These are phyloP conservation scores for Dentipellis sp. DNA, from an alignment of 768 basidiomycete genomes.

Conservation along the genomic window DNA sequence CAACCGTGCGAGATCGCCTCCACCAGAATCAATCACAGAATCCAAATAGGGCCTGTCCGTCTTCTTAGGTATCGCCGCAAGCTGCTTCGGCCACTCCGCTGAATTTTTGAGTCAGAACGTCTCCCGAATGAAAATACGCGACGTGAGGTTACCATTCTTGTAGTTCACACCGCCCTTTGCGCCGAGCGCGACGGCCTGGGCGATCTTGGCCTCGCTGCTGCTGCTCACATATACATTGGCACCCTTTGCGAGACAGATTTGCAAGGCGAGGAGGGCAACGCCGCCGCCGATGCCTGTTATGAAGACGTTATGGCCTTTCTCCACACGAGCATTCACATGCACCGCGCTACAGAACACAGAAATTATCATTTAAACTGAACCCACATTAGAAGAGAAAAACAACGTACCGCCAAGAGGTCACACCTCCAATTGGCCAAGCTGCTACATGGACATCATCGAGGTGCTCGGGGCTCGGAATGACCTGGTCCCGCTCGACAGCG, in stretches of 20 bases:
- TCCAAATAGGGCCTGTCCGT: constrained; percentile 20
- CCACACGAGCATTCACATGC: constrained; percentile 54
- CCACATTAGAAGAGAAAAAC: constrained; percentile 6
- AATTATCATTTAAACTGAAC: not conserved
- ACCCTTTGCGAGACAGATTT: constrained; percentile 66
- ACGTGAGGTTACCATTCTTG: constrained; percentile 40
- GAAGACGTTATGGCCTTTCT: constrained; percentile 60
- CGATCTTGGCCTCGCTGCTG: constrained; percentile 58
- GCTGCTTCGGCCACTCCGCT: constrained; percentile 27
- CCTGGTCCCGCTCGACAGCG: constrained; percentile 59
- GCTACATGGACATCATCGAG: constrained; percentile 60
- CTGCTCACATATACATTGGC: constrained; percentile 82
- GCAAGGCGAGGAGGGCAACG: constrained; percentile 68
- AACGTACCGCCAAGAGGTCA: constrained; percentile 78
- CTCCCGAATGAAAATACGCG: not conserved
- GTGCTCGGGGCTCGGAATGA: constrained; percentile 57
- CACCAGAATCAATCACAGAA: constrained; percentile 37
- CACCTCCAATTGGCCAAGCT: constrained; percentile 68
- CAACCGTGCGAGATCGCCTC: constrained; percentile 30
- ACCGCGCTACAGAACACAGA: constrained; percentile 37
- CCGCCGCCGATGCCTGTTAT: constrained; percentile 82
- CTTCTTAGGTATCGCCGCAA: constrained; percentile 23
- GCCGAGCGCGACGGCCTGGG: constrained; percentile 54
- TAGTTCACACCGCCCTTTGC: constrained; percentile 75
- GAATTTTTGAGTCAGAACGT: not conserved